Conservation (phyloP, 1,284 basidiomycete species). For the Tilletia indica region DNA sequence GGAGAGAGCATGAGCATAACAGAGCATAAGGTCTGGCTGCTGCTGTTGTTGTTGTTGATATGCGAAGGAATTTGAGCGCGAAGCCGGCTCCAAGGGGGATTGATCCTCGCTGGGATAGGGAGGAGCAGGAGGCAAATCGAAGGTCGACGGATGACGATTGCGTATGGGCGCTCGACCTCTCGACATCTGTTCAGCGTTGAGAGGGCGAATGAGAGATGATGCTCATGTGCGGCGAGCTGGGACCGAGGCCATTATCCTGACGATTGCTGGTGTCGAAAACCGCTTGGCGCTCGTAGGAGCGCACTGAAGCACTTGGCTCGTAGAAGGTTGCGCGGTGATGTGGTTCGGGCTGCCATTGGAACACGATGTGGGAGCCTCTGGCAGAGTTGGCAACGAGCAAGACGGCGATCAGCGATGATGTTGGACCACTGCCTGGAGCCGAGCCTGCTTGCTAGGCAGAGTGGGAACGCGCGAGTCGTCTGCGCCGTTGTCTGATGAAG, state of each 20-base stretch:
- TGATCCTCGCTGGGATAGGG: neutral
- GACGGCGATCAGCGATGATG: too few species aligned
- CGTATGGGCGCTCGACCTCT: neutral
- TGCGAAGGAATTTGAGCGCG: constrained; percentile 6
- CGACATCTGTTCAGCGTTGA: neutral
- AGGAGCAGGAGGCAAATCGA: neutral
- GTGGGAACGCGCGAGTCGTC: neutral
- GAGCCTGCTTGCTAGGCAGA: too few species aligned
- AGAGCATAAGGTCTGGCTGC: neutral
- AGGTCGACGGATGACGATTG: neutral
- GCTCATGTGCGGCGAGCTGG: neutral
- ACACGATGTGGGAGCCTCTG: too few species aligned
- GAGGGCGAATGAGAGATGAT: constrained; percentile 2
- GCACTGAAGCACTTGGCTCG: neutral
- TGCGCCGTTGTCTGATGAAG: neutral
- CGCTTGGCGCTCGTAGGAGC: neutral
- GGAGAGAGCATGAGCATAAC: too few species aligned
- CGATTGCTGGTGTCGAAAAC: neutral
- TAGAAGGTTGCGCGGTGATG: constrained; percentile 22
- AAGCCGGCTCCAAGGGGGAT: constrained; percentile 6
- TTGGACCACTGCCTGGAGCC: too few species aligned
- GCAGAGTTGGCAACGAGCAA: too few species aligned
- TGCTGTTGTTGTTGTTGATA: neutral
- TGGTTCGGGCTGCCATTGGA: constrained; percentile 49
- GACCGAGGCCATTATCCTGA: neutral